phyloP scores from a whole-genome alignment of 2,329 filamentous ascomycete genomes.

The Thelonectria olida region DNA sequence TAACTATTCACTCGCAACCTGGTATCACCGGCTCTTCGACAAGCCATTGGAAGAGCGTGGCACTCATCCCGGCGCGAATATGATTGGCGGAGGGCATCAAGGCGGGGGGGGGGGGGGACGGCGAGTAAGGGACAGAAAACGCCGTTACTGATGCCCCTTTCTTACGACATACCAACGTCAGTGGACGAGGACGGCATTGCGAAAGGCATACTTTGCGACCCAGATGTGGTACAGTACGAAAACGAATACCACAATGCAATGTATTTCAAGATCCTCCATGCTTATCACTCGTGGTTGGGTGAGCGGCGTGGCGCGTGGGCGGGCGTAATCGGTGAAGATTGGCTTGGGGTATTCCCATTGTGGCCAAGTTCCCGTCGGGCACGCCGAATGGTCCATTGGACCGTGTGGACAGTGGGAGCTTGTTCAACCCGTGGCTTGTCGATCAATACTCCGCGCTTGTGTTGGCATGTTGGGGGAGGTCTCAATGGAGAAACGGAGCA shows the following conservation, averaged over 20 bases:
- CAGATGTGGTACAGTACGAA: not conserved
- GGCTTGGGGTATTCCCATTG: not conserved
- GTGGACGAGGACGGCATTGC: too few relatives aligned
- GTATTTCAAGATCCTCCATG: not conserved
- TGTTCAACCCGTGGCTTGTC: not conserved
- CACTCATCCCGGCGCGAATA: too few relatives aligned
- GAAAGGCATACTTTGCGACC: too few relatives aligned
- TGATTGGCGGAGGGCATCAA: not conserved
- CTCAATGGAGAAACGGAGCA: not conserved
- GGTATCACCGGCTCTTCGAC: too few relatives aligned
- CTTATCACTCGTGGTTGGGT: not conserved
- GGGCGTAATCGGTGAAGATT: not conserved
- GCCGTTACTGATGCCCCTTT: too few relatives aligned
- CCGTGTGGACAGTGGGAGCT: not conserved
- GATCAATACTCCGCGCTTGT: not conserved
- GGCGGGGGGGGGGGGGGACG: not conserved
- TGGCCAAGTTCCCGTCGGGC: conserved; percentile 12
- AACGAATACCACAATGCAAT: too few relatives aligned
- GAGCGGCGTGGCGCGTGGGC: not conserved
- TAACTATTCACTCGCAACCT: too few relatives aligned
- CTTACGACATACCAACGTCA: too few relatives aligned
- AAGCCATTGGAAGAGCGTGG: too few relatives aligned
- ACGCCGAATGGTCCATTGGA: conserved; percentile 4
- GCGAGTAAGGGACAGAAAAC: not conserved
- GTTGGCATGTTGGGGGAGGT: not conserved